Percentiles rank a stretch among this genome's conserved stretches.
Conservation (phyloP, 306 rosid species). For the Potentilla sterilis region DNA sequence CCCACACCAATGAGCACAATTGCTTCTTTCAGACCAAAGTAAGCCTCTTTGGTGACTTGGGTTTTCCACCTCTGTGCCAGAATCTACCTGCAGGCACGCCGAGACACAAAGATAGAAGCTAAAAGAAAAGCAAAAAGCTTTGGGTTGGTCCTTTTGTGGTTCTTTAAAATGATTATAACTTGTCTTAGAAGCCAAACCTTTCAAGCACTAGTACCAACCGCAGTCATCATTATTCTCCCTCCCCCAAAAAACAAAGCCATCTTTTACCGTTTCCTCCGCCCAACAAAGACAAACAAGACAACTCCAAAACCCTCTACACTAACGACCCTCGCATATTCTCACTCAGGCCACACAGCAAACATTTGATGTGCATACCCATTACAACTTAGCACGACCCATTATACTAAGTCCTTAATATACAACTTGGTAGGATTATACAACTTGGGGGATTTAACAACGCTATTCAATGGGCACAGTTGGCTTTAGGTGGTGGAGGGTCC, state of each 20-base stretch:
- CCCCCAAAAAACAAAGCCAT: neutral
- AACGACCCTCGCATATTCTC: neutral
- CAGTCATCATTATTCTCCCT: slow-evolving; percentile 1
- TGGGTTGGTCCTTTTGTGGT: slow-evolving; percentile 1
- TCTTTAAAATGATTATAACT: slow-evolving; percentile 32
- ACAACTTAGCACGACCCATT: neutral
- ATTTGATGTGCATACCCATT: neutral
- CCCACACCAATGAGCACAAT: neutral
- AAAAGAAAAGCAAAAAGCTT: neutral
- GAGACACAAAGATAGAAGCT: neutral
- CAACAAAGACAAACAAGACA: neutral
- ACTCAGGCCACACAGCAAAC: neutral
- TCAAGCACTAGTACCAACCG: slow-evolving; percentile 18
- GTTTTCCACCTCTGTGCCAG: slow-evolving; percentile 1
- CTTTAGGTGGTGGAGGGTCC: slow-evolving; percentile 22
- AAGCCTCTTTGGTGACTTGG: slow-evolving; percentile 4
- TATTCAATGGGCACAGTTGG: slow-evolving; percentile 17
- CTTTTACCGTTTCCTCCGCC: slow-evolving; percentile 32
- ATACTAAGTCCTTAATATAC: neutral
- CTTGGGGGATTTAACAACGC: neutral
- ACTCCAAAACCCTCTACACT: neutral
- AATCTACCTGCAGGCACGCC: slow-evolving; percentile 6
- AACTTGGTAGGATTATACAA: neutral
- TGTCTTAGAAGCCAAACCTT: slow-evolving; percentile 43
- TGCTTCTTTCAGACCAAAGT: neutral